Conservation (phyloP, 305 asterid species). For the Fraxinus baroniana region DNA sequence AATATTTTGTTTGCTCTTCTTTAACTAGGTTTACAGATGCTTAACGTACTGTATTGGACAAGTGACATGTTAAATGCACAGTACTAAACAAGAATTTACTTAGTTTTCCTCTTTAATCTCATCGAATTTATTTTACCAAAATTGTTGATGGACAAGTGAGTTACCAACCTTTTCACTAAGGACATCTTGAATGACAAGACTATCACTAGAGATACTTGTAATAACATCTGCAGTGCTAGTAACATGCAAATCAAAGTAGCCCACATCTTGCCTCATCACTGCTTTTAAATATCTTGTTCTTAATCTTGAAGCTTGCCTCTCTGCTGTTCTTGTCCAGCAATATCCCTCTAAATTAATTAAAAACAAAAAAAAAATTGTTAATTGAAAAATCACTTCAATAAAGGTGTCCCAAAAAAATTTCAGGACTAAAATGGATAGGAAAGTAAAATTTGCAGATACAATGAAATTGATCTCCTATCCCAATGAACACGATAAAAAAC, state of each 20-base stretch:
- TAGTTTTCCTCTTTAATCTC: neutral
- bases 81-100: neutral
- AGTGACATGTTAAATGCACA: neutral
- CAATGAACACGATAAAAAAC: too few species aligned
- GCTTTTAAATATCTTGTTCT: conserved; percentile 77
- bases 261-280: conserved; percentile 92
- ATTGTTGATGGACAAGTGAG: neutral
- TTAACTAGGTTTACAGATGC: neutral
- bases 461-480: neutral
- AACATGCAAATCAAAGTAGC: conserved; percentile 87
- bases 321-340: conserved; percentile 96
- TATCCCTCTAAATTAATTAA: conserved; percentile 62
- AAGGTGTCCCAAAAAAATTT: neutral
- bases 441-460: neutral
- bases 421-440: neutral
- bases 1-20: neutral
- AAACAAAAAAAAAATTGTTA: neutral
- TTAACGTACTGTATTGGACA: neutral
- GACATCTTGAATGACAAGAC: conserved; percentile 83
- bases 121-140: neutral
- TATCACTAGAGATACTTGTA: conserved; percentile 78
- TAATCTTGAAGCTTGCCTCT: conserved; percentile 80
- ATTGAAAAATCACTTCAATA: neutral
- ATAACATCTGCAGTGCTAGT: conserved; percentile 89
- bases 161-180: conserved; percentile 78